A percentile compares a stretch with the other conserved stretches of the same genome.
These are phyloP conservation scores for Monosporozyma servazzii DNA, from an alignment of 805 yeast species.

Conservation along the genomic window DNA sequence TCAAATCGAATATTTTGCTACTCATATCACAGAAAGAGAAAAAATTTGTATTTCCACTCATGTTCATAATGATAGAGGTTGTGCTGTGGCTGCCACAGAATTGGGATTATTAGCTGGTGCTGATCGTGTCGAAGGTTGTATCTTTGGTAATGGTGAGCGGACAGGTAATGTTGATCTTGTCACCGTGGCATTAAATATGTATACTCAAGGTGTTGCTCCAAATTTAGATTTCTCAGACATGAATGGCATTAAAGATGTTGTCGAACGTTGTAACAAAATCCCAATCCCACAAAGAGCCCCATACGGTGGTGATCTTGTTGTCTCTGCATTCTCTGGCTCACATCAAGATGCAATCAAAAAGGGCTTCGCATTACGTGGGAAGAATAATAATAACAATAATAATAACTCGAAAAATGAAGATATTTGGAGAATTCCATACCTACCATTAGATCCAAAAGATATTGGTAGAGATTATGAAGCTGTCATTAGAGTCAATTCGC, in stretches of 20 bases:
- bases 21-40: slow-evolving; percentile 57
- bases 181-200: slow-evolving; percentile 65
- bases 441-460: slow-evolving; percentile 78
- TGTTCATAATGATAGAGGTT: slow-evolving; percentile 80
- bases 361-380: slow-evolving; percentile 48
- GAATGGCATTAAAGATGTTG: slow-evolving; percentile 55
- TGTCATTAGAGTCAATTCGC: slow-evolving; percentile 79
- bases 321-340: slow-evolving; percentile 75
- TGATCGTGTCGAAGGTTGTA: slow-evolving; percentile 77
- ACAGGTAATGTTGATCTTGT: slow-evolving; percentile 81
- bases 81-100: slow-evolving; percentile 82
- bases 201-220: slow-evolving; percentile 74
- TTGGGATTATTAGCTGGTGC: slow-evolving; percentile 78
- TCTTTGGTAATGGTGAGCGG: slow-evolving; percentile 81
- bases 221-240: slow-evolving; percentile 64
- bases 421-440: slow-evolving; percentile 66
- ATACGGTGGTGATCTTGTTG: slow-evolving; percentile 74
- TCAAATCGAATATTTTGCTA: slow-evolving; percentile 67
- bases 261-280: slow-evolving; percentile 72
- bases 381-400: slow-evolving; percentile 31
- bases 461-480: slow-evolving; percentile 85
- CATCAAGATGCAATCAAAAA: slow-evolving; percentile 86
- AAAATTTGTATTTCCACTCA: slow-evolving; percentile 68
- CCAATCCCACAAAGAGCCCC: slow-evolving; percentile 76
- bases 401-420: slow-evolving; percentile 18